A percentile compares a stretch with the other conserved stretches of the same genome.
Conservation (phyloP, 495 filamentous ascomycete genomes). For the Aspergillus taichungensis region DNA sequence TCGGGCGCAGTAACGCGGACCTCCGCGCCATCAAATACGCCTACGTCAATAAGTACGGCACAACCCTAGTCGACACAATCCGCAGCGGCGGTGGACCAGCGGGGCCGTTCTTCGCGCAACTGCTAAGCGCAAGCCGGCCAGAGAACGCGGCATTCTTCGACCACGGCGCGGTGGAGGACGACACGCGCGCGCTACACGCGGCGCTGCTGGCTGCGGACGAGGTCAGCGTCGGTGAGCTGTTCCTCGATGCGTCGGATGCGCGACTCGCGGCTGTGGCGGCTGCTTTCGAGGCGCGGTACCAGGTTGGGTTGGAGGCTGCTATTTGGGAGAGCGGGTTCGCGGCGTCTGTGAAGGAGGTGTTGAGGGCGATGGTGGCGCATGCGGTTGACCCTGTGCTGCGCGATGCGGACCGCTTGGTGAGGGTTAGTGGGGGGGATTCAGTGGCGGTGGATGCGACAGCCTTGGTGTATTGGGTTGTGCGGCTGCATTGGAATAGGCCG, state of each 20-base stretch:
- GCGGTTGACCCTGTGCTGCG: conserved; percentile 62
- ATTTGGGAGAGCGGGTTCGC: conserved; percentile 53
- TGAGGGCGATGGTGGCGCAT: conserved; percentile 55
- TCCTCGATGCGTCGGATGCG: conserved; percentile 57
- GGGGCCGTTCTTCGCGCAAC: conserved; percentile 66
- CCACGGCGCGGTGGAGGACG: conserved; percentile 55
- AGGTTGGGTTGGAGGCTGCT: conserved; percentile 53
- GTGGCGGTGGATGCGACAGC: conserved; percentile 2
- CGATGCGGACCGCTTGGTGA: conserved; percentile 47
- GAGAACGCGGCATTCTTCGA: conserved; percentile 62
- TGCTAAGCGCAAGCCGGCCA: conserved; percentile 53
- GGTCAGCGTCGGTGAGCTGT: conserved; percentile 57
- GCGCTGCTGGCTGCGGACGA: conserved; percentile 64
- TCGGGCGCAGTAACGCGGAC: conserved; percentile 70
- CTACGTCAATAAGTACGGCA: conserved; percentile 52
- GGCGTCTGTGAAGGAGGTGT: conserved; percentile 72
- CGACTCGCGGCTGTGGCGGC: conserved; percentile 65
- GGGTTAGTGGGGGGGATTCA: neutral
- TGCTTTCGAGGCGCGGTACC: conserved; percentile 52
- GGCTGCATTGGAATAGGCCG: conserved; percentile 9
- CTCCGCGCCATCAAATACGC: conserved; percentile 64
- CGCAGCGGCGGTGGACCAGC: conserved; percentile 68
- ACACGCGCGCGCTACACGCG: conserved; percentile 59
- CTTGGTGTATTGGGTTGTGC: conserved; percentile 10
- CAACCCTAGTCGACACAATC: conserved; percentile 54